Conservation (phyloP, 2,329 filamentous ascomycete genomes). For the Trematosphaeria pertusa region DNA sequence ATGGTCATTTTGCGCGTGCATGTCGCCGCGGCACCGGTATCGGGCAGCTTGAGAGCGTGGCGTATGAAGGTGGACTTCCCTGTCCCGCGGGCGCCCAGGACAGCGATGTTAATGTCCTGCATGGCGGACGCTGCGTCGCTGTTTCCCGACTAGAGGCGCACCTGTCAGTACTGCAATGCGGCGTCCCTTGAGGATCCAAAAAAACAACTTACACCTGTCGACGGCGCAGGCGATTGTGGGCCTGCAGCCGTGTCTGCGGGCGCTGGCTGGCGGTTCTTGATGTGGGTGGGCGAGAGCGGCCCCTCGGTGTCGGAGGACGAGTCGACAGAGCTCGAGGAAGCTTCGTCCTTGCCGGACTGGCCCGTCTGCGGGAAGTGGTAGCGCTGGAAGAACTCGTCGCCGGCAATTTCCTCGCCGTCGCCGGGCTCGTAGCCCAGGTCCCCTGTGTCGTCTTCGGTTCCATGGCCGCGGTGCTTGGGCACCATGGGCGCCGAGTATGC, state of each 20-base stretch:
- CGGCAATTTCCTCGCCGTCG: constrained; percentile 46
- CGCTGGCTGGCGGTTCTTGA: constrained; percentile 31
- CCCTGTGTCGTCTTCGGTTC: constrained; percentile 25
- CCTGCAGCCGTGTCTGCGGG: constrained; percentile 22
- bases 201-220: constrained; percentile 33
- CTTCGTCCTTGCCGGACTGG: constrained; percentile 31
- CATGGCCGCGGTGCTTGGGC: constrained; percentile 31
- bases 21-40: constrained; percentile 50
- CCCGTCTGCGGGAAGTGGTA: constrained; percentile 43
- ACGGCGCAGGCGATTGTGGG: constrained; percentile 27
- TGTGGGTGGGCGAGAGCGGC: constrained; percentile 44
- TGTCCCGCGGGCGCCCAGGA: constrained; percentile 61
- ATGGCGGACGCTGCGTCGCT: constrained; percentile 44
- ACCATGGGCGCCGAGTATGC: constrained; percentile 47
- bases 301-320: constrained; percentile 48
- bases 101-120: constrained; percentile 65
- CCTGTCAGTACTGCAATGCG: constrained; percentile 24
- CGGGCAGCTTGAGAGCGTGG: constrained; percentile 61
- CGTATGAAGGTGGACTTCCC: constrained; percentile 68
- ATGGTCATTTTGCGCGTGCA: constrained; percentile 63
- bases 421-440: constrained; percentile 66
- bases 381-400: constrained; percentile 52
- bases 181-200: background rate
- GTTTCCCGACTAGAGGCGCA: constrained; percentile 29
- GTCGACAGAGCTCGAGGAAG: constrained; percentile 33